Evolutionary conservation across 1,284 basidiomycete genomes (phyloP), one percentile per base, ranked within the genome.

Genomic region (Porodaedalea pini): DNA sequence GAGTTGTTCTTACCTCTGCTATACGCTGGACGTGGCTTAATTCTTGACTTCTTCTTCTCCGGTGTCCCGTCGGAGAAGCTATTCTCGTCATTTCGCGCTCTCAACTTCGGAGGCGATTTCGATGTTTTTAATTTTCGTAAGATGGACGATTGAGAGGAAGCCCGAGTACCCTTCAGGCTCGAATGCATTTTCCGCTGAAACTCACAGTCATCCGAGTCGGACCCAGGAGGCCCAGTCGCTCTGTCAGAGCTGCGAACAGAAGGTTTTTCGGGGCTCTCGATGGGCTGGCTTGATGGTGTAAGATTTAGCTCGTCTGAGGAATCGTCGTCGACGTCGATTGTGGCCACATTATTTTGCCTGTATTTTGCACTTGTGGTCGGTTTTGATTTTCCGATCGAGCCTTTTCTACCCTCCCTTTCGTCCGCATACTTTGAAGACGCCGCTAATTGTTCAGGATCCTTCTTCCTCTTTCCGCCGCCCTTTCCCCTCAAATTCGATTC

Each of bases 221-320:
- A 47, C 6, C 13, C 45, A 23, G 39, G 21, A 17, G 21, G 10
- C 17, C 11, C 17, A 19, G 19, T 21, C 29, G 27, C 39, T 11
- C 11, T 41, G 41, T 19, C 19, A 54, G 40, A 32, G 17, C 19
- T 13, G 2, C 4, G 40, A 43, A 31, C 8, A n/a, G 6, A 4
- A 44, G 7, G 27, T 19, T 44, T 54, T 4, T 8, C 23, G 32
- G 41, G 41, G 27, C 29, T 54, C n/a, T 44, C 40, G 5, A 54
- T 34, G 15, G 51, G 51, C 17, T 44, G 27, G 29, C 51, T 54
- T 11, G 51, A 29, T n/a, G 40, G 29, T 19, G 40, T 44, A n/a
- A 54, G 25, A n/a, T 54, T 54, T 6, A 54, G 40, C 27, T 54
- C 51, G 31, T 54, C 51, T 7, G 51, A 54, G 17, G 51, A 54